Evolutionary conservation across 306 rosid genomes (phyloP).

Genomic region (Dryas drummondii): DNA sequence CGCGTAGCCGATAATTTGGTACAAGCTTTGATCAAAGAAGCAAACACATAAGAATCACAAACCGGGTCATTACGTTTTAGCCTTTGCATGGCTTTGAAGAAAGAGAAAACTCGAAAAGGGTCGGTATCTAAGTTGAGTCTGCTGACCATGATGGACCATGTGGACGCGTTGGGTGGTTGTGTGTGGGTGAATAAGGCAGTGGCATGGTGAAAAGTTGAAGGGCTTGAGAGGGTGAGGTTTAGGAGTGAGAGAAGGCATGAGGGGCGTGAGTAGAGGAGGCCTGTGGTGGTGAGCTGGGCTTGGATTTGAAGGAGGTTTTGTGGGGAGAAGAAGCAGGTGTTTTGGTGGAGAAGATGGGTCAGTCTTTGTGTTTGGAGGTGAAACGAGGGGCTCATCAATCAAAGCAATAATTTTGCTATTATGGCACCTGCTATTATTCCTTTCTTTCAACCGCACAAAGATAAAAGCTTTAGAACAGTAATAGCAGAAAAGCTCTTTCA

Average conservation of each 20-base stretch:
- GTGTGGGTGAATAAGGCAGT: constrained; percentile 23
- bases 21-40: constrained; percentile 23
- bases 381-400: constrained; percentile 11
- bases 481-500: too few species aligned
- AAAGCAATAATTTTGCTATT: neutral
- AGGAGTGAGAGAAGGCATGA: constrained; percentile 23
- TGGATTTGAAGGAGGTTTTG: constrained; percentile 27
- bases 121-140: constrained; percentile 18
- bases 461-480: too few species aligned
- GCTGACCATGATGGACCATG: constrained; percentile 31
- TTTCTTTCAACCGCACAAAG: too few species aligned
- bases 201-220: constrained; percentile 18
- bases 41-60: constrained; percentile 23
- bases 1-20: constrained; percentile 6
- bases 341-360: constrained; percentile 22
- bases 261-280: constrained; percentile 18
- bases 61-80: constrained; percentile 14
- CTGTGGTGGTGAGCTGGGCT: constrained; percentile 30
- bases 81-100: constrained; percentile 19
- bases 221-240: constrained; percentile 7
- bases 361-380: constrained; percentile 15
- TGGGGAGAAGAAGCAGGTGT: constrained; percentile 1
- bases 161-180: constrained; percentile 1
- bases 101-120: constrained; percentile 18
- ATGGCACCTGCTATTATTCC: too few species aligned